These are phyloP conservation scores for Colletotrichum tabaci DNA, from an alignment of 2,329 filamentous ascomycete species.

Conservation along the genomic window DNA sequence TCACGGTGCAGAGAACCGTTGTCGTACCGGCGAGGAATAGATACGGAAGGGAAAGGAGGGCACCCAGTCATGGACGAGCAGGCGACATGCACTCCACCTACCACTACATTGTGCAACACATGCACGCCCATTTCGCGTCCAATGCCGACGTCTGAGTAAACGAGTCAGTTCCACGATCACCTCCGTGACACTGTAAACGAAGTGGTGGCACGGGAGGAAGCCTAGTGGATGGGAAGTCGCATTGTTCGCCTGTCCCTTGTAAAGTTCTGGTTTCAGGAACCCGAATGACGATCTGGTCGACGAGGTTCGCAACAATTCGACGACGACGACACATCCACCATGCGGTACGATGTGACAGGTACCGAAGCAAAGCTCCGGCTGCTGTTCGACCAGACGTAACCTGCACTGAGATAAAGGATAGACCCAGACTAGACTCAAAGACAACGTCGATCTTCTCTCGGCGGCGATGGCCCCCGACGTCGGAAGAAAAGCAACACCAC, in stretches of 20 bases:
- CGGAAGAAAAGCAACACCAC: not conserved
- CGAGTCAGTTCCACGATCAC: constrained; percentile 1
- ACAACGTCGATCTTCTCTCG: not conserved
- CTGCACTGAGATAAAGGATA: not conserved
- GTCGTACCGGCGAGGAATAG: not conserved
- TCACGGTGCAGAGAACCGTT: not conserved
- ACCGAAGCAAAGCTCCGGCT: not conserved
- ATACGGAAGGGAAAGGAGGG: not conserved
- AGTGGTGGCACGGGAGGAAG: constrained; percentile 2
- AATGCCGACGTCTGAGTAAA: constrained; percentile 12
- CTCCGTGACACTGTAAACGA: not conserved
- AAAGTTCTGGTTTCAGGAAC: constrained; percentile 2
- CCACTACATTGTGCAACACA: constrained; percentile 20
- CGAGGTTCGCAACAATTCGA: not conserved
- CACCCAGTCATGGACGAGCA: not conserved
- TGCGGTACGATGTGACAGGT: constrained; percentile 16
- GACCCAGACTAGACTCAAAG: not conserved
- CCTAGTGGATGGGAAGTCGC: not conserved
- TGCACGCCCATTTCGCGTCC: constrained; percentile 4
- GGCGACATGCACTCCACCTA: constrained; percentile 1
- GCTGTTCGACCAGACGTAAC: not conserved
- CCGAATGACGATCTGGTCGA: not conserved
- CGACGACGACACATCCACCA: not conserved
- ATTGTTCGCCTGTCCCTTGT: not conserved
- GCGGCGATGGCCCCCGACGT: not conserved